These are phyloP conservation scores for Plasmodium relictum DNA, from an alignment of 169 alveolate species.

Conservation along the genomic window DNA sequence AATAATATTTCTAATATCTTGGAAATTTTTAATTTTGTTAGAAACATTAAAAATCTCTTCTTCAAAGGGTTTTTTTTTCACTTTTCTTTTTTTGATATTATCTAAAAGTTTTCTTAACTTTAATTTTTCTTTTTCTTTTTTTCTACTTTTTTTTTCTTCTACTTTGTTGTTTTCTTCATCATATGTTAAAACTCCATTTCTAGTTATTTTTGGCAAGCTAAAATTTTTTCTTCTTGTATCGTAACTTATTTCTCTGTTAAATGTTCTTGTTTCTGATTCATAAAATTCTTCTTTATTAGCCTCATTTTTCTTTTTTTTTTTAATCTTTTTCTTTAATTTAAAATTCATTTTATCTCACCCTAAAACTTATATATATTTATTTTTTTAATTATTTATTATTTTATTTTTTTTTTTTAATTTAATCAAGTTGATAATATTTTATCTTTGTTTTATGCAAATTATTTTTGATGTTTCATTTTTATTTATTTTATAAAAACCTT, in stretches of 20 bases:
- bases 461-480: not conserved
- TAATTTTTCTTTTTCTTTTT: conserved; percentile 22
- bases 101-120: conserved; percentile 39
- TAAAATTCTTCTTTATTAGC: not conserved
- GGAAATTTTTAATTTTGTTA: conserved; percentile 23
- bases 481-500: not conserved
- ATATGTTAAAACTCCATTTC: conserved; percentile 39
- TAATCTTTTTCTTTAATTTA: conserved; percentile 4
- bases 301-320: not conserved
- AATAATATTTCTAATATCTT: conserved; percentile 31
- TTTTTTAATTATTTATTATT: too few species aligned
- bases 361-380: too few species aligned
- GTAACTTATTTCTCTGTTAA: conserved; percentile 23
- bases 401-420: not conserved
- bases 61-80: conserved; percentile 1
- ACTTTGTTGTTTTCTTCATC: conserved; percentile 11
- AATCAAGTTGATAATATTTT: not conserved
- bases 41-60: conserved; percentile 34
- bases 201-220: conserved; percentile 41
- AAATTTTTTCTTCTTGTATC: conserved; percentile 32
- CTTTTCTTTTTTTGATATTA: conserved; percentile 16
- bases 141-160: conserved; percentile 17
- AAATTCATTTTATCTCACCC: too few species aligned
- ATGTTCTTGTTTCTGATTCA: conserved; percentile 5
- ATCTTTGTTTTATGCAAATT: not conserved